A percentile compares a stretch with the other conserved stretches of the same genome.
These are phyloP conservation scores for Lumnitzera racemosa DNA, from an alignment of 345 rosid genomes.

Conservation along the genomic window DNA sequence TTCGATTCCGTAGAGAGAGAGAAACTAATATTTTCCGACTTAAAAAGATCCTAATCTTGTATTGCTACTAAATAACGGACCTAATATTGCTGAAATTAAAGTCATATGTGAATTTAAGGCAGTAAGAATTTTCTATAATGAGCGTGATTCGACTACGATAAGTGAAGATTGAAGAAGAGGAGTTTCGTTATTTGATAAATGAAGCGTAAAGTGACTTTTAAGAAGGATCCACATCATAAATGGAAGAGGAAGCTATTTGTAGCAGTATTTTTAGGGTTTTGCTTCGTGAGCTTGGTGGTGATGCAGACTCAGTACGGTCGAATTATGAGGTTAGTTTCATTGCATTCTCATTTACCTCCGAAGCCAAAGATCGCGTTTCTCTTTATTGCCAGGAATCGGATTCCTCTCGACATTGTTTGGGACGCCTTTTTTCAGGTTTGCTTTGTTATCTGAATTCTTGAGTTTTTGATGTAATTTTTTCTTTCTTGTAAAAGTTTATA, in stretches of 20 bases:
- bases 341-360: constrained; percentile 29
- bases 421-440: constrained; percentile 70
- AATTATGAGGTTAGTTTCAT: constrained; percentile 35
- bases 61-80: not conserved
- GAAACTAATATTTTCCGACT: too few species aligned
- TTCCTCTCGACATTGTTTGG: constrained; percentile 84
- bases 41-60: not conserved
- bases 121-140: not conserved
- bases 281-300: constrained; percentile 45
- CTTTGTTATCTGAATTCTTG: not conserved
- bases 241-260: constrained; percentile 65
- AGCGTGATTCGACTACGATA: not conserved
- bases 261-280: constrained; percentile 39
- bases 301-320: constrained; percentile 54
- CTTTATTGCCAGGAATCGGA: constrained; percentile 81
- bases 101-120: not conserved
- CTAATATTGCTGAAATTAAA: not conserved
- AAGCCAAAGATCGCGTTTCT: constrained; percentile 73
- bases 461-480: not conserved
- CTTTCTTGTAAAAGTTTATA: not conserved
- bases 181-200: constrained; percentile 20
- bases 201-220: constrained; percentile 58
- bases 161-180: constrained; percentile 3
- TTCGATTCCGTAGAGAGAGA: not conserved
- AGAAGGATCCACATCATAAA: constrained; percentile 41